Base-by-base conservation (phyloP, 1,139 yeast species). In the Nematodospora anomalae region DNA sequence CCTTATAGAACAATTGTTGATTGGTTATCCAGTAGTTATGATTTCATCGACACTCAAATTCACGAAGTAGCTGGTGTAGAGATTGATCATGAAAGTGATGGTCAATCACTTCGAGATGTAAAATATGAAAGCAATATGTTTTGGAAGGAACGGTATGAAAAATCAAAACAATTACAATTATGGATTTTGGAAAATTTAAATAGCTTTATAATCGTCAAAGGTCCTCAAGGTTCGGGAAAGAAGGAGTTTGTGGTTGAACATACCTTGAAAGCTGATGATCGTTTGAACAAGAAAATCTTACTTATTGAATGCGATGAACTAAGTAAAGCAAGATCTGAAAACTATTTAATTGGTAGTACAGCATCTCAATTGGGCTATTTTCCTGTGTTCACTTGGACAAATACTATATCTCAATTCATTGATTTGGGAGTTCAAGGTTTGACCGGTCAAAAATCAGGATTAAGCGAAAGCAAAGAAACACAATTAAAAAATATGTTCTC, bases 151-250 rank as follows among this genome's bases (percentile, higher is more conserved):
- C 67, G 96, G 35, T 62, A 67, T 31, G 83, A 81, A 40, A 76
- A 78, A 43, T 79, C 83, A 2, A 80, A 81, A 43, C 86, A 83
- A 45, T 56, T 92, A 39, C 76, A 73, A 47, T 68, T 86, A 47
- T 85, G 95, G 95, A 66, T 90, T n/a, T 79, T 76, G 46, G 94
- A 85, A 55, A 87, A 86, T 44, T 78, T 79, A n/a, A 65, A 63
- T 41, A 87, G 97, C 2, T 92, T 89, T 55, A 88, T 90, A 25
- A 79, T 92, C 3, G 83, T 92, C 2, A 79, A 83, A 46, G 98
- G 98, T 3, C 98, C 98, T 3, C 76, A 88, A 47, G 98, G 98
- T 5, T 80, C 95, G 16, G 98, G 98, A 11, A 92, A 92, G 51
- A 77, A 80, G 44, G 94, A 83, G 42, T 67, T 92, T 44, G 89